Evolutionary conservation across 192 early-diverging fungal genomes (phyloP).

Genomic region (Diversispora eburnea): DNA sequence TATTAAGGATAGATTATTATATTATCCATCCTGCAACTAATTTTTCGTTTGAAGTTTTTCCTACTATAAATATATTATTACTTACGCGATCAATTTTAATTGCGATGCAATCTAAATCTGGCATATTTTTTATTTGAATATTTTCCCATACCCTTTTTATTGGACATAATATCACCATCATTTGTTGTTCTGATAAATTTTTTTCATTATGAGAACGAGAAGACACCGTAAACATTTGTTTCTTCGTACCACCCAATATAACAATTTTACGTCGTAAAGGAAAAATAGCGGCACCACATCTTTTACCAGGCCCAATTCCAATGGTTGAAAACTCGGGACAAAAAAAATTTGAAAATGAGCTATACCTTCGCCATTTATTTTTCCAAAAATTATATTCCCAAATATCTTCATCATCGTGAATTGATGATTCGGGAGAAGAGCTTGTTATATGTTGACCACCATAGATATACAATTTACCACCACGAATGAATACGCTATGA

Average conservation of each 20-base stretch:
- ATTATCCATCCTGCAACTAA: slow-evolving; percentile 8
- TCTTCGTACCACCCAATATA: slow-evolving; percentile 9
- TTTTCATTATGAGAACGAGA: neutral
- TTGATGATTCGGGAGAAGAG: neutral
- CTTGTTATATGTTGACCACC: slow-evolving; percentile 1
- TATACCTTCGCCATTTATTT: neutral
- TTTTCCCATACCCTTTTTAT: neutral
- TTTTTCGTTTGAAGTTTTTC: neutral
- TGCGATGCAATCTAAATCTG: neutral
- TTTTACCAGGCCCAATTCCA: neutral
- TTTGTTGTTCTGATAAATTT: neutral
- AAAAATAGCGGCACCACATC: slow-evolving; percentile 12
- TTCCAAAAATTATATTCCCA: slow-evolving; percentile 1
- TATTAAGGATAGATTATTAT: neutral
- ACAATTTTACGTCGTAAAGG: neutral
- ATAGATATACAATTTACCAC: slow-evolving; percentile 11
- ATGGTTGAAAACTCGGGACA: neutral
- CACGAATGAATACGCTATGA: neutral
- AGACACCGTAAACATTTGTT: neutral
- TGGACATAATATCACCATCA: slow-evolving; percentile 9
- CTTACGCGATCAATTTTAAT: neutral
- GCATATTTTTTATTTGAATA: neutral
- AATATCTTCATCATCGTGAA: slow-evolving; percentile 15
- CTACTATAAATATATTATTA: slow-evolving; percentile 10
- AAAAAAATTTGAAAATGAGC: neutral